Evolutionary conservation across 495 filamentous ascomycete genomes (phyloP).

Genomic region (Thermochaetoides thermophila): DNA sequence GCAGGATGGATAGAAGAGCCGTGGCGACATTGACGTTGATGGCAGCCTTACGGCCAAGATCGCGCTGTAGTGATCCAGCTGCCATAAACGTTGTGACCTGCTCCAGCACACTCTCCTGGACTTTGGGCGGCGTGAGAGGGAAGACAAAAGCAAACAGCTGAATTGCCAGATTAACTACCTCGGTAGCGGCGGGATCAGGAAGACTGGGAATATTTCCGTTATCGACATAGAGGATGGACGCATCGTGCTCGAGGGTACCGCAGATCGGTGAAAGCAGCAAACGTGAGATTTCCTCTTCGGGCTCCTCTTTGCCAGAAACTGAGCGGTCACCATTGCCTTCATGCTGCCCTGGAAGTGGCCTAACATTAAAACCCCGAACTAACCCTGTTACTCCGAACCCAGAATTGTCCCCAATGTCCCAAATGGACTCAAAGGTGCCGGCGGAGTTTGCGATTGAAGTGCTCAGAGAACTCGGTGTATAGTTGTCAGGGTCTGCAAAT

Average conservation of each 20-base stretch:
- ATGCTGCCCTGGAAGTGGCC: slow-evolving; percentile 55
- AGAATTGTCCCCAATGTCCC: slow-evolving; percentile 89
- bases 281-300: slow-evolving; percentile 56
- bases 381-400: slow-evolving; percentile 86
- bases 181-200: slow-evolving; percentile 78
- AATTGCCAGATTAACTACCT: slow-evolving; percentile 87
- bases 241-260: slow-evolving; percentile 77
- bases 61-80: slow-evolving; percentile 63
- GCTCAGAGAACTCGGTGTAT: slow-evolving; percentile 69
- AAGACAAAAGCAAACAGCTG: slow-evolving; percentile 81
- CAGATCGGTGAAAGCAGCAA: slow-evolving; percentile 61
- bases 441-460: slow-evolving; percentile 87
- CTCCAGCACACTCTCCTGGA: slow-evolving; percentile 90
- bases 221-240: slow-evolving; percentile 62
- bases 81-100: slow-evolving; percentile 79
- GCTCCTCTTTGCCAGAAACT: slow-evolving; percentile 46
- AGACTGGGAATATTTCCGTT: slow-evolving; percentile 23
- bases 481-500: slow-evolving; percentile 86
- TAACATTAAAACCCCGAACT: slow-evolving; percentile 59
- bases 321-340: slow-evolving; percentile 38
- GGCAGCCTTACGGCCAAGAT: slow-evolving; percentile 75
- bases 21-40: slow-evolving; percentile 81
- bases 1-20: slow-evolving; percentile 63
- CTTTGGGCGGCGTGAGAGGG: slow-evolving; percentile 70
- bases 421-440: slow-evolving; percentile 78